Conservation (phyloP, 345 rosid species). For the Salix viminalis region DNA sequence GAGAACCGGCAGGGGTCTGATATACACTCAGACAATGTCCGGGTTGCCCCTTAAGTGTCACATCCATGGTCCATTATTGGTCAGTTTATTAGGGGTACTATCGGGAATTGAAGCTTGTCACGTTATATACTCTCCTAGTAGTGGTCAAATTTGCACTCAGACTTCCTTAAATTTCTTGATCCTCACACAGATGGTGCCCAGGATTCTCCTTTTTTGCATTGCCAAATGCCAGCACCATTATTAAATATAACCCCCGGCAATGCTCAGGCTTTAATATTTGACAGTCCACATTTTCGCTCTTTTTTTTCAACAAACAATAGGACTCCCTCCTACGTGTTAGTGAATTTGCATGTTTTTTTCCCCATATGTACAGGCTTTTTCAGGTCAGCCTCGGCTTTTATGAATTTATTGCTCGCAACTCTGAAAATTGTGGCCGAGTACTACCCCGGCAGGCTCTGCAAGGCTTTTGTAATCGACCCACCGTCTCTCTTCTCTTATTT, state of each 20-base stretch:
- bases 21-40: slow-evolving; percentile 38
- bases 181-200: slow-evolving; percentile 8
- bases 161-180: slow-evolving; percentile 22
- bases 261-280: slow-evolving; percentile 14
- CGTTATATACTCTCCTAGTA: slow-evolving; percentile 11
- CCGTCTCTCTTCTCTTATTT: slow-evolving; percentile 83
- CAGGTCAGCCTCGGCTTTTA: slow-evolving; percentile 92
- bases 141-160: slow-evolving; percentile 26
- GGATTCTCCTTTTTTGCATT: slow-evolving; percentile 20
- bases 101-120: slow-evolving; percentile 40
- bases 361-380: slow-evolving; percentile 58
- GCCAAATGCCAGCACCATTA: neutral
- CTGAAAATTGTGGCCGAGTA: slow-evolving; percentile 74
- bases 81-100: slow-evolving; percentile 34
- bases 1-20: slow-evolving; percentile 40
- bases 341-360: no score
- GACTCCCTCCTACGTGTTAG: no score
- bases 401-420: slow-evolving; percentile 63
- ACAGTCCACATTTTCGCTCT: neutral
- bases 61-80: slow-evolving; percentile 16
- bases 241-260: neutral
- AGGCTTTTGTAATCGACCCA: slow-evolving; percentile 88
- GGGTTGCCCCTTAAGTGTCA: slow-evolving; percentile 37
- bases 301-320: no score
- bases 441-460: slow-evolving; percentile 78